phyloP scores from a whole-genome alignment of 176 grass and related monocot species.

The Luzula sylvatica region DNA sequence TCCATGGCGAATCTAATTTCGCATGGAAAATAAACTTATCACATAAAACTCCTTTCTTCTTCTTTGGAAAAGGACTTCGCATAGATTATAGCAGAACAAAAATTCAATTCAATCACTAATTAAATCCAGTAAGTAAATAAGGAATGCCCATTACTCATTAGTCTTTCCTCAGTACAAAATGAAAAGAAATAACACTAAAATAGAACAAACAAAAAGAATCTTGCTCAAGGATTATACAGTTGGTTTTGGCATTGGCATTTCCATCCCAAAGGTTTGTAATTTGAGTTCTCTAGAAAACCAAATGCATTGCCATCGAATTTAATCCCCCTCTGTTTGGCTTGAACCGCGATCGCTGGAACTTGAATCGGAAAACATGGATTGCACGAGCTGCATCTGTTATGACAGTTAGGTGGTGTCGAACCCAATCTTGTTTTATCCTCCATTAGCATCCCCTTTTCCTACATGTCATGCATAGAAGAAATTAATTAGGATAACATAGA shows the following conservation, averaged over 20 bases:
- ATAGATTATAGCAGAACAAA: too few species aligned
- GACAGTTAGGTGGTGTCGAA: constrained; percentile 87
- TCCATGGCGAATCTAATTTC: constrained; percentile 6
- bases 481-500: neutral
- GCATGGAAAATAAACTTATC: neutral
- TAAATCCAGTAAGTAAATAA: constrained; percentile 7
- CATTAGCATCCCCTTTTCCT: constrained; percentile 25
- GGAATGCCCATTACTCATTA: neutral
- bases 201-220: neutral
- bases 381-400: constrained; percentile 75
- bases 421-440: constrained; percentile 83
- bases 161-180: neutral
- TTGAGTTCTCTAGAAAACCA: constrained; percentile 48
- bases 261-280: constrained; percentile 97
- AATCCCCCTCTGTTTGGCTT: neutral
- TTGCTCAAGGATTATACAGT: constrained; percentile 60
- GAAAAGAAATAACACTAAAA: neutral
- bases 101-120: neutral
- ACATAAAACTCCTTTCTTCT: neutral
- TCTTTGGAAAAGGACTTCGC: too few species aligned
- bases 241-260: constrained; percentile 70
- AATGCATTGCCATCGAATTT: neutral
- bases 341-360: constrained; percentile 38
- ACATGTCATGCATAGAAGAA: neutral
- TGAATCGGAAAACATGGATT: constrained; percentile 79